Evolutionary conservation across 345 rosid species (phyloP), one percentile per base, ranked within the genome.

Genomic region (Eutrema yunnanense): DNA sequence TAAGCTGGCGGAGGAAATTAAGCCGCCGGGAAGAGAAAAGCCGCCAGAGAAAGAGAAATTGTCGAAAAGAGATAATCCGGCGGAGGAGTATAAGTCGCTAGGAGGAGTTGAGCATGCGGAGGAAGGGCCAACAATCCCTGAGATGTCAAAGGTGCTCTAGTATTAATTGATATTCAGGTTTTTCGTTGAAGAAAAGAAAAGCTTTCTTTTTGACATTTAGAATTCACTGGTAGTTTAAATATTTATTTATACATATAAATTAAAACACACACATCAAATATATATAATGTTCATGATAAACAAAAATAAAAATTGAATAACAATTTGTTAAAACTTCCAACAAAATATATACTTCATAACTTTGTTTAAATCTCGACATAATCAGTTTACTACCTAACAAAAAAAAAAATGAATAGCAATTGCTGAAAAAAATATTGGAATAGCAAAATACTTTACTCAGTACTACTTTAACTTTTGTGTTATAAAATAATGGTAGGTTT

Each of bases 101-200:
- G 34, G 33, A 41, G 66, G 36, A 59, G 48, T 14, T 27, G 32
- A 42, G 33, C 63, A 58, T 50, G 34, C 26, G 10, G 55, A 55
- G 46, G 55, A 44, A 44, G n/a, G 5, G 64, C 4, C 54, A 44
- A 14, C 48, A 44, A 52, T 36, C 49, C 43, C 57, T 47, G 74
- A 69, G 29, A 53, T 75, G 68, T 26, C 64, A 60, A 44, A 75
- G 78, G 78, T 74, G 3, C 32, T 60, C 19, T 65, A 46, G 4
- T 56, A 42, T 2, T 61, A 6, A 34, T 2, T 61, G 9, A 34
- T 65, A 44, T 50, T 60, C 16, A 34, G 29, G 2, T 32, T 62
- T 44, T 62, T 22, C 44, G n/a, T 62, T 6, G 13, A 22, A 10
- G 3, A 41, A 38, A 36, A 6, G 6, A 36, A 43, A 13, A 12